A percentile compares a stretch with the other conserved stretches of the same genome.
Evolutionary conservation across 192 early-diverging fungal genomes (phyloP).

Genomic region (Phlyctochytrium arcticum): DNA sequence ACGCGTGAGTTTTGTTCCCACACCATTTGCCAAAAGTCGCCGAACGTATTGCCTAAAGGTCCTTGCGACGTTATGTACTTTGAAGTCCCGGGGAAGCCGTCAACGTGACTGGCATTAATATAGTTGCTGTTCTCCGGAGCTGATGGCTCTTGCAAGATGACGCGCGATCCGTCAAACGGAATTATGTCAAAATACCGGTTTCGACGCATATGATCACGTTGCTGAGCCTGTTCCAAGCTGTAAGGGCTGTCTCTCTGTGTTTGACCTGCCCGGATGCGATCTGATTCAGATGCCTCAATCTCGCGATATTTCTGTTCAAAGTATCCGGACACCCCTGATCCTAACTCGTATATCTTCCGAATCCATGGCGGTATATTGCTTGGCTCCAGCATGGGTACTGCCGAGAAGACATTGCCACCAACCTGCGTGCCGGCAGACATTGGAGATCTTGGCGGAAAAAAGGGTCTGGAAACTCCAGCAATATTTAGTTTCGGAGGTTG

Average conservation of each 20-base stretch:
- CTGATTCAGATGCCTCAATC: slow-evolving; percentile 11
- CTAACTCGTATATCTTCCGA: slow-evolving; percentile 1
- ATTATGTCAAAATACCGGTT: slow-evolving; percentile 47
- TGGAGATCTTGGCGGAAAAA: slow-evolving; percentile 12
- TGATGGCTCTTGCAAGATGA: slow-evolving; percentile 27
- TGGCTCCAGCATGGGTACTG: slow-evolving; percentile 3
- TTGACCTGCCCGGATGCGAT: slow-evolving; percentile 1
- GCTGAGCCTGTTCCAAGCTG: slow-evolving; percentile 1
- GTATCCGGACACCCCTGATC: background rate
- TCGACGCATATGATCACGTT: background rate
- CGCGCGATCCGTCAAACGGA: slow-evolving; percentile 46
- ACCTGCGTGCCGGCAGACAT: slow-evolving; percentile 24
- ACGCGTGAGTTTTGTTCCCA: slow-evolving; percentile 71
- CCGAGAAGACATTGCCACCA: slow-evolving; percentile 4
- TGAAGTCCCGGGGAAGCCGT: slow-evolving; percentile 19
- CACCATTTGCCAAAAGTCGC: slow-evolving; percentile 91
- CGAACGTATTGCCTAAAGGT: slow-evolving; percentile 67
- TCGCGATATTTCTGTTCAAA: slow-evolving; percentile 5
- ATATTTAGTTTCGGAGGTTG: slow-evolving; percentile 24
- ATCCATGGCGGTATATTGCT: slow-evolving; percentile 19
- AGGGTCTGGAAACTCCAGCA: slow-evolving; percentile 8
- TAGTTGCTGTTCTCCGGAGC: slow-evolving; percentile 47
- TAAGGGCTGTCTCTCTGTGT: background rate
- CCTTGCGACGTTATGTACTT: slow-evolving; percentile 88
- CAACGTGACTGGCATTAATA: slow-evolving; percentile 82